Base-by-base conservation (phyloP, 306 rosid genomes). In the Psophocarpus tetragonolobus region DNA sequence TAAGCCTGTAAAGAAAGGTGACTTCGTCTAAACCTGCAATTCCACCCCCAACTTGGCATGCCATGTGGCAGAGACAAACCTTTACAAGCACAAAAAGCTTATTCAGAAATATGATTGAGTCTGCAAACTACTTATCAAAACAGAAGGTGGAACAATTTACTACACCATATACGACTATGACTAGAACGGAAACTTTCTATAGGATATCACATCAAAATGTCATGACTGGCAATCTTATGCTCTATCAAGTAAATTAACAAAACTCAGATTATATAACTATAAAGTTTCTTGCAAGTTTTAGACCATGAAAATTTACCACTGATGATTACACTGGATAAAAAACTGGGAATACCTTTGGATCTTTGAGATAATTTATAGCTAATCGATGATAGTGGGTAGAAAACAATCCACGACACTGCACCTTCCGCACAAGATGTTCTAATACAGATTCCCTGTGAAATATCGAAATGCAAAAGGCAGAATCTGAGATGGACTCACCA, bases 61-160 rank as follows among this genome's bases (percentile, higher is more conserved):
- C 96, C 99, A 92, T 92, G 75, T 96, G 99, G 80, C 88, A 83
- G 21, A 96, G 97, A 68, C 83, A 84, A 68, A 96, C 99, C 99
- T 96, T 78, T 36, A 73, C 65, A 82, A 33, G 76, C 73, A 72
- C 14, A 47, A 71, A 72, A 44, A 70, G 63, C 61, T 5, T 68
- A 56, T 60, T 84, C n/a, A 82, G 65, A 78, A 63, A 83, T 61
- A 68, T 61, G 17, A 42, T 63, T 6, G 60, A 57, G 53, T 70
- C 73, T 62, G 29, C 29, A 35, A 8, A 64, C n/a, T 58, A 61
- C 65, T 41, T 27, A 41, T 88, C 68, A 60, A 87, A 62, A 64
- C 67, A 44, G 35, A 60, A 79, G 64, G 39, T 36, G 27, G 45
- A 36, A 41, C 38, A 58, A 65, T 62, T 71, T 7, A 20, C 72